Percentiles rank a stretch among this genome's conserved stretches.
Conservation (phyloP, 2,329 filamentous ascomycete species). For the Cladosporium halotolerans region DNA sequence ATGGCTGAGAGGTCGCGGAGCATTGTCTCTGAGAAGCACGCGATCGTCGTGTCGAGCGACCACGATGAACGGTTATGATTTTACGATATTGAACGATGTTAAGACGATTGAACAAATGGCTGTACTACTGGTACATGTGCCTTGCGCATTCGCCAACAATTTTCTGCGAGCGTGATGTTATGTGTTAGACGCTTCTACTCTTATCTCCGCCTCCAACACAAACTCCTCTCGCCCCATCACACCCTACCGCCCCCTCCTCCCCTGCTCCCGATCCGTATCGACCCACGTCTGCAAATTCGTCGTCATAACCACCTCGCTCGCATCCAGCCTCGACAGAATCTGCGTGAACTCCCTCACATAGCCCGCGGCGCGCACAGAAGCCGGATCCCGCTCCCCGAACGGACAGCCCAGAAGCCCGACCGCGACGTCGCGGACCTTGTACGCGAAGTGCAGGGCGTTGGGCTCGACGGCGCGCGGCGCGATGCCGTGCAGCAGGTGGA, state of each 20-base stretch:
- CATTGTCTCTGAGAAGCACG: slow-evolving; percentile 12
- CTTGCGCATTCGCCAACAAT: no score
- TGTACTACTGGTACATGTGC: no score
- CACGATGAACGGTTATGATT: slow-evolving; percentile 10
- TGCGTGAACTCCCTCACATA: slow-evolving; percentile 8
- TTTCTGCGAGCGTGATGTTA: no score
- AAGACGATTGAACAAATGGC: background rate
- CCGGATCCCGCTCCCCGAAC: slow-evolving; percentile 1
- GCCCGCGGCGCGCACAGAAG: slow-evolving; percentile 5
- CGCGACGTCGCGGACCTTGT: slow-evolving; percentile 10
- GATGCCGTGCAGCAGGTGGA: slow-evolving; percentile 5
- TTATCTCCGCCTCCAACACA: background rate
- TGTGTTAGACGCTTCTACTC: no score
- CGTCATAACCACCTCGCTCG: slow-evolving; percentile 7
- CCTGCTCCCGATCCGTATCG: slow-evolving; percentile 7
- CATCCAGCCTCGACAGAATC: slow-evolving; percentile 3
- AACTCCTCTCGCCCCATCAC: background rate
- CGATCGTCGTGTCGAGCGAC: slow-evolving; percentile 1
- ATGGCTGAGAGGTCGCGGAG: slow-evolving; percentile 14
- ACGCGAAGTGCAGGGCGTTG: slow-evolving; percentile 4
- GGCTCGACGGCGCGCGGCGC: background rate
- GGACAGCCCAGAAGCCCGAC: slow-evolving; percentile 8
- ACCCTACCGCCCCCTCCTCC: background rate
- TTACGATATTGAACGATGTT: no score
- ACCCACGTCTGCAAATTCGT: slow-evolving; percentile 12